Conservation (phyloP, 2,329 filamentous ascomycete species). For the Fusarium lateritium region DNA sequence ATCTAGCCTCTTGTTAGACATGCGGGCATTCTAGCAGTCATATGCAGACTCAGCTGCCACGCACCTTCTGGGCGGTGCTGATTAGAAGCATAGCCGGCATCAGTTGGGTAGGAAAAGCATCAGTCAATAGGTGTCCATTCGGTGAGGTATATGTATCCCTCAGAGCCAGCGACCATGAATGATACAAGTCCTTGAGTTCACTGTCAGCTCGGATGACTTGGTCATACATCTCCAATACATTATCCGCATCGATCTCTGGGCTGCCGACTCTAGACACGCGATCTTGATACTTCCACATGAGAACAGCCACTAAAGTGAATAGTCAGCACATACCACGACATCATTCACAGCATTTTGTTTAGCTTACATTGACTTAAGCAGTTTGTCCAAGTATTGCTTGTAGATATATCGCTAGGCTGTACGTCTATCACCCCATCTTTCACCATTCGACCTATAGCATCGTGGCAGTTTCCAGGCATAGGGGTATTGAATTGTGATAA, state of each 20-base stretch:
- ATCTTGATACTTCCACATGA: conserved; percentile 13
- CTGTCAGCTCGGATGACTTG: background rate
- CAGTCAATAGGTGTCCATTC: rapidly evolving
- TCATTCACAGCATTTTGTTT: no score
- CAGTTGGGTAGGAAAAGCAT: background rate
- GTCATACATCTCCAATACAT: background rate
- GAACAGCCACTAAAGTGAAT: background rate
- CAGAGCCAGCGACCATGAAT: background rate
- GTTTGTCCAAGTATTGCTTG: background rate
- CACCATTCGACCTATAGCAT: background rate
- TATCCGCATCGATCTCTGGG: no score
- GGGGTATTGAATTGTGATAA: background rate
- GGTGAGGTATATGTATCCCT: background rate
- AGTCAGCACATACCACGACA: no score
- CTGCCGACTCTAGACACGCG: rapidly evolving
- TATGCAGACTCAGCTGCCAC: no score
- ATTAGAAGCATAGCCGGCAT: conserved; percentile 21
- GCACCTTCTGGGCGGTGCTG: conserved; percentile 9
- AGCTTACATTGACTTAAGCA: background rate
- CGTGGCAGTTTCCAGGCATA: background rate
- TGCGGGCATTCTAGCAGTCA: no score
- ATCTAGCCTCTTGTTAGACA: background rate
- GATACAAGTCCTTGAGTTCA: background rate
- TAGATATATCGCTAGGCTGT: background rate
- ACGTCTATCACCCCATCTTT: background rate